Evolutionary conservation across 208 protist species (phyloP), one percentile per base, ranked within the genome.

Genomic region (Hexamita inflata): DNA sequence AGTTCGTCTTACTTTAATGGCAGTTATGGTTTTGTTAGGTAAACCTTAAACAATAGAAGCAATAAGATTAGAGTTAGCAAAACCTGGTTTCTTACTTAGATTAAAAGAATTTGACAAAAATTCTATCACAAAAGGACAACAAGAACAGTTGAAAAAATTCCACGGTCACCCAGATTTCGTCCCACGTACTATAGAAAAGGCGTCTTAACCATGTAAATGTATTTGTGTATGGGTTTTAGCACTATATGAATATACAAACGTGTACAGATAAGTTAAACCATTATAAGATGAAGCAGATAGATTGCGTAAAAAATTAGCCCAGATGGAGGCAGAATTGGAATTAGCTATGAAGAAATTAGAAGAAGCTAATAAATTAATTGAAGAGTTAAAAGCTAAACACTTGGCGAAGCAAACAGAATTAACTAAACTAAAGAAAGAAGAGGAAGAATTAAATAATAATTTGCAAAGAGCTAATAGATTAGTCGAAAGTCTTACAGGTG

Each of bases 201-300:
- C 84, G 35, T 89, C 83, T 39, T 57, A 39, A 64, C 92, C 94
- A 24, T 91, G 89, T 26, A 88, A 87, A 79, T 91, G 90, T 41
- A 81, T 98, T 11, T 96, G 92, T 82, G 85, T 93, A 86, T 98
- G 95, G 95, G 92, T 96, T 29, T 88, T 92, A 74, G 94, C 94
- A 34, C 96, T 97, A 82, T 59, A 59, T 39, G 53, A 75, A 38
- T 75, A 80, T 75, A n/a, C 78, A 66, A 49, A n/a, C 70, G 40
- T 74, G 38, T 74, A 58, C 59, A 77, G 34, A 29, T 26, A 65
- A 13, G 62, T 74, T 13, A 49, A 74, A 30, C 59, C 38, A 40
- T 24, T 65, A 29, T 32, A 74, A 39, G 65, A 68, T 39, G 41
- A 26, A 35, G 11, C 13, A 9, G 59, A 74, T 13, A 4, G 39